Evolutionary conservation across 78 protist genomes (phyloP), one percentile per base, ranked within the genome.

Genomic region (Dictyostelium capitatum): DNA sequence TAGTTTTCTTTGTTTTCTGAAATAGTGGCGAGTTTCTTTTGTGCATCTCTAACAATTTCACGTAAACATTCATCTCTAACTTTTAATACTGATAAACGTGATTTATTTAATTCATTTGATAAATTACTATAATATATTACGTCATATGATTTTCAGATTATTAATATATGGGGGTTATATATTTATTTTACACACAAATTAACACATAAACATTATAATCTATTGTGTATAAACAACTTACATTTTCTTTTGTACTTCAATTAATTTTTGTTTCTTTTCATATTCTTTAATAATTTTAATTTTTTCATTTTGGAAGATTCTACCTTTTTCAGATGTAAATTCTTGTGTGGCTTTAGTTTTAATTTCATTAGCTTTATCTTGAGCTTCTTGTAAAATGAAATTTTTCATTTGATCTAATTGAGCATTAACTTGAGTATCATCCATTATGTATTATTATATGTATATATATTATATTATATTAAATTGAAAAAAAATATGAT

Each of bases 231-330:
- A 37, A 37, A 37, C 43, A 37, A 37, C 43, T 32, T 91, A 96
- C 96, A 96, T 96, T 83, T 92, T 96, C 95, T 91, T 95, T 83
- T 94, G 90, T 19, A 96, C 97, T 56, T 96, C 97, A 48, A 96
- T 77, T 56, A 84, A 83, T 92, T 95, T 96, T 82, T 89, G 89
- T 96, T 96, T 96, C 89, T 79, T 73, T 91, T 96, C 97, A 57
- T 77, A 95, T 25, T 95, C 97, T 28, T 67, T 79, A 89, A 90
- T 91, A 87, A 96, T 94, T 89, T 94, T 94, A 51, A 59, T n/a
- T 79, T 96, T 96, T 67, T 85, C 97, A 19, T 80, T 80, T 81
- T 95, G 96, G 84, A 96, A 90, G 79, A 89, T 89, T 70, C 92
- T 84, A 51, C 90, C 91, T 89, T 96, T 96, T 67, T 96, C 97